phyloP scores from a whole-genome alignment of 2,329 filamentous ascomycete genomes.

The Coniochaeta sp. region DNA sequence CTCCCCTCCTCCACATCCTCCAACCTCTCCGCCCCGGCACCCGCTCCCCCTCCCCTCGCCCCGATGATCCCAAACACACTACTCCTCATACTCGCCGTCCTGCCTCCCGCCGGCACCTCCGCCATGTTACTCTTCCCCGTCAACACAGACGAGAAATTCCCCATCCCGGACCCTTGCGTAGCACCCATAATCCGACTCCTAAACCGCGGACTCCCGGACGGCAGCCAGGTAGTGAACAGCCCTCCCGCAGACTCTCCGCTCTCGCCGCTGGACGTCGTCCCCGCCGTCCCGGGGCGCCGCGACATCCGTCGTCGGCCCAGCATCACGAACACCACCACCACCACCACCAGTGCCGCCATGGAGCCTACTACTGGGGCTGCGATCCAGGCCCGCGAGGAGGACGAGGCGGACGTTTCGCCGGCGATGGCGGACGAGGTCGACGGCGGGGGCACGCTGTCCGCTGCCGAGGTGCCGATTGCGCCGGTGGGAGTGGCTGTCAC shows the following conservation, averaged over 20 bases:
- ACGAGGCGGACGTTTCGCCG: not conserved
- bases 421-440: not conserved
- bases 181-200: conserved; percentile 1
- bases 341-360: conserved; percentile 21
- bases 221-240: conserved; percentile 11
- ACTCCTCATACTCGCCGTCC: conserved; percentile 6
- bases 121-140: conserved; percentile 4
- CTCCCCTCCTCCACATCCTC: conserved; percentile 14
- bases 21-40: conserved; percentile 16
- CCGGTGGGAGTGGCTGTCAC: not conserved
- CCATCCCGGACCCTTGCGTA: conserved; percentile 6
- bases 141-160: conserved; percentile 13
- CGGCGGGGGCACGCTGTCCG: not conserved
- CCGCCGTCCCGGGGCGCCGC: conserved; percentile 1
- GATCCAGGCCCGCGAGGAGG: conserved; percentile 19
- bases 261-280: not conserved
- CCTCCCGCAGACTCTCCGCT: not conserved
- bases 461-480: not conserved
- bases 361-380: conserved; percentile 25
- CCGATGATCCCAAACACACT: conserved; percentile 9
- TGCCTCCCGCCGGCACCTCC: not conserved
- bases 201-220: conserved; percentile 5
- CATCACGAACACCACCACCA: conserved; percentile 22
- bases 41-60: conserved; percentile 12
- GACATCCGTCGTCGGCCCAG: conserved; percentile 18